These are phyloP conservation scores for Hansenula lynferdii DNA, from an alignment of 1,139 yeast species.

Conservation along the genomic window DNA sequence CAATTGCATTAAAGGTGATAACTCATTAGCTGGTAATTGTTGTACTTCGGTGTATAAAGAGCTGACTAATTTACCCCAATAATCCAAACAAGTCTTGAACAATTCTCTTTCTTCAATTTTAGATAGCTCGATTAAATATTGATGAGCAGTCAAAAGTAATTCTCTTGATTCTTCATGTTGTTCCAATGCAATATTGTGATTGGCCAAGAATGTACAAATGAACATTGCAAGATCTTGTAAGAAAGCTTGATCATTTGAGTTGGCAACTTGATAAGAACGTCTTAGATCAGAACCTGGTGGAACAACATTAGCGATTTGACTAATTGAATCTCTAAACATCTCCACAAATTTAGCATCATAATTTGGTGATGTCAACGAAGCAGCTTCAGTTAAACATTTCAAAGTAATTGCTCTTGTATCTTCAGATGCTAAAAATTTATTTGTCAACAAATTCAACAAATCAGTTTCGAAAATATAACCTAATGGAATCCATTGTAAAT, in stretches of 20 bases:
- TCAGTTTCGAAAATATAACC: slow-evolving; percentile 89
- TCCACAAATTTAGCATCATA: slow-evolving; percentile 66
- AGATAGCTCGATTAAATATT: slow-evolving; percentile 78
- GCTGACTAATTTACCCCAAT: slow-evolving; percentile 83
- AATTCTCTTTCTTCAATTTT: slow-evolving; percentile 93
- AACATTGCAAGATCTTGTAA: slow-evolving; percentile 95
- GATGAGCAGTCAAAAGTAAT: slow-evolving; percentile 65
- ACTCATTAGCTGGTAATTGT: slow-evolving; percentile 63
- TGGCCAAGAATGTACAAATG: slow-evolving; percentile 75
- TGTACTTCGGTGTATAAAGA: slow-evolving; percentile 84
- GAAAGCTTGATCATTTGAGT: slow-evolving; percentile 85
- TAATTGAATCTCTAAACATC: slow-evolving; percentile 73
- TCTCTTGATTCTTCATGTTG: slow-evolving; percentile 52
- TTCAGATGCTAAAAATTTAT: slow-evolving; percentile 71
- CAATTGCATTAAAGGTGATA: slow-evolving; percentile 73
- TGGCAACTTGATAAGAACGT: slow-evolving; percentile 68
- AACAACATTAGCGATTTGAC: slow-evolving; percentile 62
- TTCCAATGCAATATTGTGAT: slow-evolving; percentile 75
- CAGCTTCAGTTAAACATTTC: slow-evolving; percentile 89
- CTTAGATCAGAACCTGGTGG: slow-evolving; percentile 75
- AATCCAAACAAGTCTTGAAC: slow-evolving; percentile 91
- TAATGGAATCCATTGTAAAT: slow-evolving; percentile 91
- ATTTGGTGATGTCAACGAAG: slow-evolving; percentile 56
- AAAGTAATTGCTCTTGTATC: slow-evolving; percentile 82
- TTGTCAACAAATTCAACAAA: slow-evolving; percentile 63